Evolutionary conservation across 495 filamentous ascomycete species (phyloP), one percentile per base, ranked within the genome.

Genomic region (Jackrogersella multiformis): DNA sequence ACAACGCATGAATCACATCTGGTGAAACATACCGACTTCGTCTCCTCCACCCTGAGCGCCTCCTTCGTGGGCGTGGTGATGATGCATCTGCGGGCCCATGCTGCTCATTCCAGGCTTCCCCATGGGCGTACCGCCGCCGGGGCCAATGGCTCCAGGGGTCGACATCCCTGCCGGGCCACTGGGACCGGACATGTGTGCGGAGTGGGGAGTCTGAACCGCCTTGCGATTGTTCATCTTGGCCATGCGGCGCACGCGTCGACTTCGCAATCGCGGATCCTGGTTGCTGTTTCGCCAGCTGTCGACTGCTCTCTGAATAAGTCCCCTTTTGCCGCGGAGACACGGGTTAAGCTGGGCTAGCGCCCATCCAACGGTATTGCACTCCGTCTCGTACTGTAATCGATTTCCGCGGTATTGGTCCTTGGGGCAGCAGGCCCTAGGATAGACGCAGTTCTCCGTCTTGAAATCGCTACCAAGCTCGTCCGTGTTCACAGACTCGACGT

Each of bases 211-310:
- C 36, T 79, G 76, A 41, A 77, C 84, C 46, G 88, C 84, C 77
- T 92, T 93, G 66, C 95, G 87, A 70, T 86, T 92, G 80, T 87
- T 93, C 74, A 97, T 91, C 83, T 98, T 99, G 55, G 93, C 93
- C 92, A 95, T 94, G 56, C 95, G 85, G 57, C 96, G 87, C 38
- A 99, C 95, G 56, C 95, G 87, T 73, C 95, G 81, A 78, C 94
- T 97, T 72, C 95, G 87, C 70, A 98, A 79, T 64, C 93, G 85
- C 16, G 91, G 91, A 67, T 99, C 95, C 78, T 97, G 93, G 77
- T 98, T 98, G 83, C 96, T 98, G 78, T 99, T 99, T 46, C 95
- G 83, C 95, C 95, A 98, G 77, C 94, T 97, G 78, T 99, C 95
- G 30, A 99, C 95, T 16, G 95, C 95, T 48, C 95, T 86, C 78